phyloP scores from a whole-genome alignment of 2,329 filamentous ascomycete species.

The Colletotrichum abscissum region DNA sequence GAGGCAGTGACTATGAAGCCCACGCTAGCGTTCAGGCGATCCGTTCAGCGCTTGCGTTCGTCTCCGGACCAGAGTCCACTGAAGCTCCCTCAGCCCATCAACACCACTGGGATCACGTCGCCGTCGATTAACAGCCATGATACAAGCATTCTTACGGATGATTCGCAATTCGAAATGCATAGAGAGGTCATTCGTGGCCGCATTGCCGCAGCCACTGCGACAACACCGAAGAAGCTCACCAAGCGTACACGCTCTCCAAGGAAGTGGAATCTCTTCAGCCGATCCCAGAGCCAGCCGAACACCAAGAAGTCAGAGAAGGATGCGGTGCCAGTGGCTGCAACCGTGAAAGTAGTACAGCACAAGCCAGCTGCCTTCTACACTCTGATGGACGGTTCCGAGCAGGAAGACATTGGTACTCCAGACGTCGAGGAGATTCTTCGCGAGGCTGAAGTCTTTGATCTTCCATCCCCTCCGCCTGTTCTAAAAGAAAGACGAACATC shows the following conservation, averaged over 20 bases:
- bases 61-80: slow-evolving; percentile 55
- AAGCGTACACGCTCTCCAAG: slow-evolving; percentile 67
- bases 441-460: slow-evolving; percentile 55
- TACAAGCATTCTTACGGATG: slow-evolving; percentile 67
- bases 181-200: slow-evolving; percentile 47
- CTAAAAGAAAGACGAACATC: slow-evolving; percentile 28
- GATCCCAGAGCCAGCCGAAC: slow-evolving; percentile 58
- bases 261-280: slow-evolving; percentile 73
- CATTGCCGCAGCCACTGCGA: slow-evolving; percentile 41
- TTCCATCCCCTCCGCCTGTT: slow-evolving; percentile 27
- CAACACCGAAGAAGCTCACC: slow-evolving; percentile 62
- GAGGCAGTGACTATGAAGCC: slow-evolving; percentile 60
- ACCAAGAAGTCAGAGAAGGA: slow-evolving; percentile 50
- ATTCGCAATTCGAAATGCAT: slow-evolving; percentile 59
- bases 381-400: slow-evolving; percentile 70
- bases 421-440: slow-evolving; percentile 59
- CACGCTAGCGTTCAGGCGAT: slow-evolving; percentile 66
- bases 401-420: slow-evolving; percentile 57
- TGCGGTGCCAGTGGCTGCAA: slow-evolving; percentile 54
- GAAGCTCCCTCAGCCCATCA: slow-evolving; percentile 65
- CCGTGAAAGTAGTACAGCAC: slow-evolving; percentile 59
- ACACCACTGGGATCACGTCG: slow-evolving; percentile 54
- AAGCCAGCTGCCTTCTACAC: slow-evolving; percentile 70
- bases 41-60: slow-evolving; percentile 61
- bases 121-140: slow-evolving; percentile 68